Conservation (phyloP, 805 yeast genomes). For the Myxozyma kluyveri region DNA sequence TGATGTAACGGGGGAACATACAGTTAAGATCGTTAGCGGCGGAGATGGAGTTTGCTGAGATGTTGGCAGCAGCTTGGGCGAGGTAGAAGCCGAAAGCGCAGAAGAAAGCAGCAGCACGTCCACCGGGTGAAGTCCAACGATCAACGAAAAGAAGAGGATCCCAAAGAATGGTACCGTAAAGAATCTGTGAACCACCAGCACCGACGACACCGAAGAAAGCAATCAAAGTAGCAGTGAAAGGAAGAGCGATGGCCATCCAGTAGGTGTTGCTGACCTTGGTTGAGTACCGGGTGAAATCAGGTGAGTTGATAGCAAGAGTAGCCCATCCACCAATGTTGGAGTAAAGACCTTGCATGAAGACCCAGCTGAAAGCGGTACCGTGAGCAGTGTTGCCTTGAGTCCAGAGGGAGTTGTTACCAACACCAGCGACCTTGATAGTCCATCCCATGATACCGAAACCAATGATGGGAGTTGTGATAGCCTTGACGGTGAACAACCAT, state of each 20-base stretch:
- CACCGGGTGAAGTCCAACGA: slow-evolving; percentile 45
- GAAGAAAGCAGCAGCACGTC: slow-evolving; percentile 77
- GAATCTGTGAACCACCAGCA: slow-evolving; percentile 35
- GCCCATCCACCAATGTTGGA: slow-evolving; percentile 27
- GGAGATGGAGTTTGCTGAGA: slow-evolving; percentile 55
- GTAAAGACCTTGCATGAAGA: slow-evolving; percentile 60
- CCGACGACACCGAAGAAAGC: slow-evolving; percentile 31
- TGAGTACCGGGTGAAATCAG: slow-evolving; percentile 50
- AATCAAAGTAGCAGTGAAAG: slow-evolving; percentile 40
- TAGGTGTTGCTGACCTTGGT: slow-evolving; percentile 42
- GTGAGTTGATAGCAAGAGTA: slow-evolving; percentile 50
- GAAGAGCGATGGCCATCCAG: slow-evolving; percentile 50
- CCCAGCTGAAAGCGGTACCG: slow-evolving; percentile 75
- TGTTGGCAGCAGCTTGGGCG: slow-evolving; percentile 76
- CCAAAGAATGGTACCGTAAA: slow-evolving; percentile 48
- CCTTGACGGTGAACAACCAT: slow-evolving; percentile 28
- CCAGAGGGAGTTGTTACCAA: slow-evolving; percentile 55
- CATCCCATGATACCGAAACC: slow-evolving; percentile 32
- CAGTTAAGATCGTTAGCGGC: slow-evolving; percentile 52
- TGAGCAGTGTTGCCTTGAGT: slow-evolving; percentile 49
- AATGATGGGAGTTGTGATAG: slow-evolving; percentile 27
- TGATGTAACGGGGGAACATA: slow-evolving; percentile 47
- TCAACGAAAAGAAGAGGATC: slow-evolving; percentile 47
- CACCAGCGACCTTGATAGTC: slow-evolving; percentile 64
- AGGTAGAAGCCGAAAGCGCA: slow-evolving; percentile 67